These are phyloP conservation scores for Dimocarpus longan DNA, from an alignment of 345 rosid genomes.

Conservation along the genomic window DNA sequence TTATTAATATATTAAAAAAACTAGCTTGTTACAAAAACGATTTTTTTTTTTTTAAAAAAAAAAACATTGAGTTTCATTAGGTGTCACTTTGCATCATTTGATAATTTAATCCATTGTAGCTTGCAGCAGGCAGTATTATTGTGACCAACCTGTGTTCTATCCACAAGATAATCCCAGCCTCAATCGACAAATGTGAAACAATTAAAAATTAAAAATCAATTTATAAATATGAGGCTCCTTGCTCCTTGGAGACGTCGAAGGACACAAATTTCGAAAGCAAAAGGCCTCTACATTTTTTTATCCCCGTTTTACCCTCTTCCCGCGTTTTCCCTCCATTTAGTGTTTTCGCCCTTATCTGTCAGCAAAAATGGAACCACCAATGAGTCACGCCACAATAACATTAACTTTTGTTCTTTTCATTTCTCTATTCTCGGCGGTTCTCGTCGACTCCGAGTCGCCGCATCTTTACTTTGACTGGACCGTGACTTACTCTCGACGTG, in stretches of 20 bases:
- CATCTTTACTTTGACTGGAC: constrained; percentile 42
- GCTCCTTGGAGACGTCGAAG: not conserved
- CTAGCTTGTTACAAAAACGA: no score
- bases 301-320: not conserved
- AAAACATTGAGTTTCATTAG: not conserved
- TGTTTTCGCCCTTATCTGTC: not conserved
- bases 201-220: not conserved
- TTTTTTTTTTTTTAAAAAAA: no score
- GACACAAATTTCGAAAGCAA: not conserved
- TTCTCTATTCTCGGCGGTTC: not conserved
- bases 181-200: not conserved
- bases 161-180: constrained; percentile 6
- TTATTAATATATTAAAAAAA: no score
- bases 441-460: constrained; percentile 28
- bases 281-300: not conserved
- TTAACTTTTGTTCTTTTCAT: not conserved
- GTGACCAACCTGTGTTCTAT: constrained; percentile 15
- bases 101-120: not conserved
- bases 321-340: not conserved
- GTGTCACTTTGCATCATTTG: not conserved
- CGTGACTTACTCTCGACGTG: constrained; percentile 47
- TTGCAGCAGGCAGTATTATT: not conserved
- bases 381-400: not conserved
- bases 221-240: not conserved
- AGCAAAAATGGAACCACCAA: constrained; percentile 1